Percentiles rank a stretch among this genome's conserved stretches.
Evolutionary conservation across 164 flowering plant genomes (phyloP).

Genomic region (Magnolia kwangsiensis): DNA sequence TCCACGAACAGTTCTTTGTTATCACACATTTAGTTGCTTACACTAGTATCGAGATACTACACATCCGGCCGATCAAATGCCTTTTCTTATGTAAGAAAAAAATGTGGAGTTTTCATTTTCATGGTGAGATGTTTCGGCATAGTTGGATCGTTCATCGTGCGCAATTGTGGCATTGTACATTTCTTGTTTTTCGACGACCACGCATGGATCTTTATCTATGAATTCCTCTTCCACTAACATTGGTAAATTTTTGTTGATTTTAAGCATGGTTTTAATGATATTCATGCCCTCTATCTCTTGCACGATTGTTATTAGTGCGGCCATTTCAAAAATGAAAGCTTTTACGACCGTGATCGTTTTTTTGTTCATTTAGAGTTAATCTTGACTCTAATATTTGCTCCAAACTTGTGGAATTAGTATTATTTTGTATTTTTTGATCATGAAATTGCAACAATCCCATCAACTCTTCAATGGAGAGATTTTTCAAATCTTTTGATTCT

Average conservation of each 20-base stretch:
- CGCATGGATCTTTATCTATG: background rate
- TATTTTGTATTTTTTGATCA: too few species aligned
- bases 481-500: background rate
- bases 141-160: background rate
- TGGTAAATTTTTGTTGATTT: background rate
- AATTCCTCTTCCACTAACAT: background rate
- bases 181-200: background rate
- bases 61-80: too few species aligned
- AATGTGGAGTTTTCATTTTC: background rate
- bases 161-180: background rate
- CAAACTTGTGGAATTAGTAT: too few species aligned
- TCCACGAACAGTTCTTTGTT: too few species aligned
- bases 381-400: too few species aligned
- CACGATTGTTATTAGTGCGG: background rate
- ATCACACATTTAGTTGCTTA: too few species aligned
- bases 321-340: background rate
- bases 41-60: too few species aligned
- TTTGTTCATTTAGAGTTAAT: background rate
- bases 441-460: too few species aligned
- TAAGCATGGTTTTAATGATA: background rate
- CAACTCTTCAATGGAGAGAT: background rate
- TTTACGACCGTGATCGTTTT: background rate
- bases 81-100: too few species aligned
- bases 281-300: background rate
- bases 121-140: background rate